These are phyloP conservation scores for Scopulariopsis brevicaulis DNA, from an alignment of 2,329 filamentous ascomycete species.

Conservation along the genomic window DNA sequence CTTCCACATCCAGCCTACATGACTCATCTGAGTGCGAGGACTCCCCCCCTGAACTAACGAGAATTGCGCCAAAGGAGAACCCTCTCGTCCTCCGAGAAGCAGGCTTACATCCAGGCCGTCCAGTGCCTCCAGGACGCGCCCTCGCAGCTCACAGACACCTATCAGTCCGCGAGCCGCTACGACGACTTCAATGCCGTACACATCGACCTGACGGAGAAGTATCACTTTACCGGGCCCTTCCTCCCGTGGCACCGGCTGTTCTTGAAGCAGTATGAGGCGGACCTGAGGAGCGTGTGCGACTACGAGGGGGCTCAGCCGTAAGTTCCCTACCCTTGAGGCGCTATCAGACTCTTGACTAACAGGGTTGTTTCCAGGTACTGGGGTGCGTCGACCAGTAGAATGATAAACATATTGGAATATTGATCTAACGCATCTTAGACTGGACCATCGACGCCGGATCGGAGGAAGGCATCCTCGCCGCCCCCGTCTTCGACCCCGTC, in stretches of 20 bases:
- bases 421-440: not conserved
- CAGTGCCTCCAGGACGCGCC: slow-evolving; percentile 11
- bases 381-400: not conserved
- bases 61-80: slow-evolving; percentile 7
- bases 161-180: slow-evolving; percentile 11
- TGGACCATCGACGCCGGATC: slow-evolving; percentile 6
- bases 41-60: not conserved
- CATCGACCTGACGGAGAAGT: slow-evolving; percentile 11
- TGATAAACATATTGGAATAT: not conserved
- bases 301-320: slow-evolving; percentile 20
- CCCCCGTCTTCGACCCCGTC: slow-evolving; percentile 17
- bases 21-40: not conserved
- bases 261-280: slow-evolving; percentile 12
- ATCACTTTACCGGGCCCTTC: slow-evolving; percentile 20
- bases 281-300: slow-evolving; percentile 11
- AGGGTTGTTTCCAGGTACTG: slow-evolving; percentile 1
- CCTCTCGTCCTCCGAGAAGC: slow-evolving; percentile 8
- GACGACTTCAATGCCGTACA: slow-evolving; percentile 15
- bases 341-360: slow-evolving; percentile 10
- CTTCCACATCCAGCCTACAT: not conserved
- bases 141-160: slow-evolving; percentile 7
- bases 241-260: slow-evolving; percentile 15
- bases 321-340: not conserved
- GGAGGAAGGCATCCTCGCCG: slow-evolving; percentile 10
- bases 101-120: slow-evolving; percentile 13